Evolutionary conservation across 1,284 basidiomycete species (phyloP).

Genomic region (Naganishia liquefaciens): DNA sequence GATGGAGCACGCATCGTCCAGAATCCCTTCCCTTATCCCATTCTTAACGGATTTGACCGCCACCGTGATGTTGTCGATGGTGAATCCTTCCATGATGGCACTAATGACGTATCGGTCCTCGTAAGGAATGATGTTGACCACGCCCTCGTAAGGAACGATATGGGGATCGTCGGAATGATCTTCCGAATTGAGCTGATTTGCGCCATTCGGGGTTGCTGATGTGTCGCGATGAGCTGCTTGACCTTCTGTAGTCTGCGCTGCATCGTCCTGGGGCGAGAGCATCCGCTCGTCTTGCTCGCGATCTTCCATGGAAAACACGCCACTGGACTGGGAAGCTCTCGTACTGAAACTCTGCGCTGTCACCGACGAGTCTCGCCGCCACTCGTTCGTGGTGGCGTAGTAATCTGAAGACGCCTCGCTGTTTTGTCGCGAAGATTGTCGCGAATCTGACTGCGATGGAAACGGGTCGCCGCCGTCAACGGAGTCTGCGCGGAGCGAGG

Average conservation of each 20-base stretch:
- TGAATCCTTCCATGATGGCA: slow-evolving; percentile 32
- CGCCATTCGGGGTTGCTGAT: background rate
- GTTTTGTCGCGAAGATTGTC: slow-evolving; percentile 12
- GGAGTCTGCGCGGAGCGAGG: background rate
- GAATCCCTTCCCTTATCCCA: slow-evolving; percentile 2
- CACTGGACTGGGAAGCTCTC: slow-evolving; percentile 9
- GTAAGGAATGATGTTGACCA: slow-evolving; percentile 30
- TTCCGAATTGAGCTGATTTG: background rate
- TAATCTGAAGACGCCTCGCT: slow-evolving; percentile 5
- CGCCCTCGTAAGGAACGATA: slow-evolving; percentile 28
- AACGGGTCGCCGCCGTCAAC: slow-evolving; percentile 2
- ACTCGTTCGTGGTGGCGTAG: background rate
- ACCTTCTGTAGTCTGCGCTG: background rate
- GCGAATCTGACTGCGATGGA: background rate
- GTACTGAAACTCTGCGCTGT: slow-evolving; percentile 6
- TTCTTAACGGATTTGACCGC: slow-evolving; percentile 31
- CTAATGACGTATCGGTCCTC: slow-evolving; percentile 31
- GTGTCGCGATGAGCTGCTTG: background rate
- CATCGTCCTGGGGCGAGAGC: background rate
- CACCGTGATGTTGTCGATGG: slow-evolving; percentile 33
- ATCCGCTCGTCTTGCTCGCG: background rate
- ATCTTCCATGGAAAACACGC: slow-evolving; percentile 10
- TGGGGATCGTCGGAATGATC: slow-evolving; percentile 11
- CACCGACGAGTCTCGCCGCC: slow-evolving; percentile 8
- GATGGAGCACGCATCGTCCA: slow-evolving; percentile 4